Evolutionary conservation across 495 filamentous ascomycete species (phyloP).

Genomic region (Penicillium coffeae): DNA sequence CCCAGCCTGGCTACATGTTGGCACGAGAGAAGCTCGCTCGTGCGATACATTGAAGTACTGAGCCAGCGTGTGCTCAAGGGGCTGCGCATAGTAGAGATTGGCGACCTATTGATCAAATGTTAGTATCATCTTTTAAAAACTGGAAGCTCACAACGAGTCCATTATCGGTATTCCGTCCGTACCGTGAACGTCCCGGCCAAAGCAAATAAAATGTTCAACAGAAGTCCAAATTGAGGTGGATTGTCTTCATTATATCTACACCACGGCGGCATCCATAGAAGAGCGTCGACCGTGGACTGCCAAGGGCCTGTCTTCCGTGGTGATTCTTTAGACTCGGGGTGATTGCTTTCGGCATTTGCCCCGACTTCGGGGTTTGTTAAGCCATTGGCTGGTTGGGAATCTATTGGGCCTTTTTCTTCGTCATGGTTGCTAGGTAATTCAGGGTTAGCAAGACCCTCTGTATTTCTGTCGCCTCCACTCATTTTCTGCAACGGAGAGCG

Average conservation of each 20-base stretch:
- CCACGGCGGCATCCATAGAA: constrained; percentile 54
- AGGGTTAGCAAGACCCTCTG: not conserved
- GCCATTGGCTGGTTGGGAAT: not conserved
- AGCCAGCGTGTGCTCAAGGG: constrained; percentile 62
- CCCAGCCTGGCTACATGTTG: constrained; percentile 76
- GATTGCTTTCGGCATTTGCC: not conserved
- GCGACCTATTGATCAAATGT: constrained; percentile 37
- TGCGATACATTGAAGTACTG: constrained; percentile 56
- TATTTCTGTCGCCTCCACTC: not conserved
- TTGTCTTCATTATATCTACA: constrained; percentile 55
- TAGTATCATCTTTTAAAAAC: not conserved
- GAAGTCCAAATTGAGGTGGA: constrained; percentile 55
- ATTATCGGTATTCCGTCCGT: not conserved
- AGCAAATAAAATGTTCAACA: constrained; percentile 60
- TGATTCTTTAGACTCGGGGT: not conserved
- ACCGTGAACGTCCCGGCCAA: constrained; percentile 38
- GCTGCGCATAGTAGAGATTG: constrained; percentile 71
- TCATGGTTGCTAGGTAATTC: not conserved
- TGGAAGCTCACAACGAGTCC: not conserved
- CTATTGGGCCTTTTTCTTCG: constrained; percentile 1
- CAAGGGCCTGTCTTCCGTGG: not conserved
- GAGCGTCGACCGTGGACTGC: constrained; percentile 8
- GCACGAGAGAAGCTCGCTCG: constrained; percentile 57
- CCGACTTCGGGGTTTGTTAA: not conserved
- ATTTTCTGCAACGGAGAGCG: not conserved